Evolutionary conservation across 2,329 filamentous ascomycete species (phyloP), one percentile per base, ranked within the genome.

Genomic region (Amylocarpus encephaloides): DNA sequence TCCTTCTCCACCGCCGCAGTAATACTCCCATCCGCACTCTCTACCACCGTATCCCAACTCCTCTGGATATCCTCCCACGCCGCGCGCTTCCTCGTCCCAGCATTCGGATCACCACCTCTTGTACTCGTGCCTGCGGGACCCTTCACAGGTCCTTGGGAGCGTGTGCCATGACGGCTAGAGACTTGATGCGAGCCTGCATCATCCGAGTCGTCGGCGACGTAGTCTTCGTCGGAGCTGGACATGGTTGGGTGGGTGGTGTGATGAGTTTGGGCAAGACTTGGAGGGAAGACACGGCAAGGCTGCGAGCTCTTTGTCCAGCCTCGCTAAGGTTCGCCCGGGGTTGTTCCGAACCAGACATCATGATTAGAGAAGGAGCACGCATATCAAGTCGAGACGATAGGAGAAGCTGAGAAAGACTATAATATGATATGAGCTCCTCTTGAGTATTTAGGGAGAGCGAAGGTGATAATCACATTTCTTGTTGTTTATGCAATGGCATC

Each of bases 1-100:
- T 86, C 70, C 18, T 85, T 84, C 57, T 88, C 83, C 36, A 95
- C 78, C 11, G 79, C 77, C 38, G 78, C 80, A 50, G 82, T 83
- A 58, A 95, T 81, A 50, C 82, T 83, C 41, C 87, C 89, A 70
- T 94, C 88, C 38, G 82, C 84, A 16, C 85, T 84, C 68, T 93
- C 88, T 44, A 87, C 79, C 32, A 91, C 79, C 6, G 79, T 80
- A 64, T 92, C 88, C 82, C 82, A 85, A 16, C 79, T 82, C 48
- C 82, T 73, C 66, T 82, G 79, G 22, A 83, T 79, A 64, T 80
- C 74, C 65, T 85, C 82, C 82, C 82, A 85, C 2, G 80, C 77
- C 16, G 80, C 78, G 62, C 75, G 75, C 13, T 67, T 69, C 38
- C 69, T 60, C 61, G 59, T 68, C 65, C 50, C 52, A 3, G 55